Percentiles rank a stretch among this genome's conserved stretches.
These are phyloP conservation scores for Dothidotthia symphoricarpi DNA, from an alignment of 2,329 filamentous ascomycete species.

Conservation along the genomic window DNA sequence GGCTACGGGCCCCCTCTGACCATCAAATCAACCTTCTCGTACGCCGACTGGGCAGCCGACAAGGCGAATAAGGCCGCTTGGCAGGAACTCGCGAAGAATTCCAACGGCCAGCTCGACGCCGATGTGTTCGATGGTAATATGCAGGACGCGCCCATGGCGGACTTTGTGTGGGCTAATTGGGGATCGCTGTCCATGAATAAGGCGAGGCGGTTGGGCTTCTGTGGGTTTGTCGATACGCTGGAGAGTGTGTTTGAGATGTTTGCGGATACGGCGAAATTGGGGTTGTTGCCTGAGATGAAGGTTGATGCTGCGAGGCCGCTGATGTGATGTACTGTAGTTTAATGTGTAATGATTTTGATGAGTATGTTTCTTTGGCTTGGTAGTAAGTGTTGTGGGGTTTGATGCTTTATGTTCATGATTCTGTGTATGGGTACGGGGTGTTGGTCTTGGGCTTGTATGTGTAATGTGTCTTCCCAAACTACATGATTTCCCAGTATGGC, in stretches of 20 bases:
- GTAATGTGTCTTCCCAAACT: no score
- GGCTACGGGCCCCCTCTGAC: constrained; percentile 8
- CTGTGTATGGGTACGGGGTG: no score
- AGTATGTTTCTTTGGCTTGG: no score
- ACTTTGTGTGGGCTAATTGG: constrained; percentile 4
- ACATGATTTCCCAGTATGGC: no score
- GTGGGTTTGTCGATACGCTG: constrained; percentile 10
- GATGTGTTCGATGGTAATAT: constrained; percentile 5
- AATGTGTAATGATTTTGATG: no score
- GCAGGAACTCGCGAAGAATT: constrained; percentile 10
- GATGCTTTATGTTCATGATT: no score
- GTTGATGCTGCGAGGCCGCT: constrained; percentile 7
- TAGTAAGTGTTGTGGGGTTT: no score
- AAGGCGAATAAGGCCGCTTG: constrained; percentile 1
- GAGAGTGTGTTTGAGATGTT: constrained; percentile 15
- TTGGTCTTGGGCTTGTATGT: no score
- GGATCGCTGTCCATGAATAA: constrained; percentile 9
- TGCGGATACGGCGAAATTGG: constrained; percentile 11
- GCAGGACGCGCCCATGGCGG: constrained; percentile 5
- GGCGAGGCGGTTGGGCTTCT: constrained; percentile 10
- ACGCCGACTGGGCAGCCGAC: constrained; percentile 4
- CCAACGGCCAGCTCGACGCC: constrained; percentile 4
- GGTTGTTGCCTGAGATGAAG: constrained; percentile 8
- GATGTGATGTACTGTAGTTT: no score
- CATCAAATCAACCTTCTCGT: background rate